A percentile compares a stretch with the other conserved stretches of the same genome.
Conservation (phyloP, 106 monocot genomes). For the Acorus gramineus region DNA sequence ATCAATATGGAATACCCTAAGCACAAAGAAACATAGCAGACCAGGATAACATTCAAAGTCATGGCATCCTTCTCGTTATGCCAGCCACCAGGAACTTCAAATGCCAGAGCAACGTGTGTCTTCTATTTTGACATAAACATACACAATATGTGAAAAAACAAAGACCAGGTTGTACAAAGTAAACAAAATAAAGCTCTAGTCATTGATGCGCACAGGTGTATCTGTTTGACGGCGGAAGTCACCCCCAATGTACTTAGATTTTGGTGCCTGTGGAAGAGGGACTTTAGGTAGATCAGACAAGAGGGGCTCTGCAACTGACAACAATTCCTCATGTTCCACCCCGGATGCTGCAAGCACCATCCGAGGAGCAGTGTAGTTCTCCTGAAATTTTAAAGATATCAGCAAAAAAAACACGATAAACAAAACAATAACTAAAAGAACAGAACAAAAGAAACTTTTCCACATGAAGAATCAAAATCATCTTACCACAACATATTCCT, state of each 20-base stretch:
- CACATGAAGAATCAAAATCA: neutral
- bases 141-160: neutral
- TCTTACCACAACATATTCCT: slow-evolving; percentile 64
- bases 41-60: slow-evolving; percentile 71
- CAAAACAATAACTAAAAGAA: neutral
- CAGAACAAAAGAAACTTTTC: neutral
- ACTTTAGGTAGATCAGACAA: slow-evolving; percentile 52
- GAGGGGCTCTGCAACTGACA: slow-evolving; percentile 58
- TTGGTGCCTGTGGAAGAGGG: slow-evolving; percentile 39
- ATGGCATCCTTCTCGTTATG: slow-evolving; percentile 63
- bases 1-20: no score
- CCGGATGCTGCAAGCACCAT: slow-evolving; percentile 80
- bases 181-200: neutral
- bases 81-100: slow-evolving; percentile 89
- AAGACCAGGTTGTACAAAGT: neutral
- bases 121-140: slow-evolving; percentile 26
- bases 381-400: slow-evolving; percentile 23
- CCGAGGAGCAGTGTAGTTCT: slow-evolving; percentile 61
- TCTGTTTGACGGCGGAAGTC: slow-evolving; percentile 70
- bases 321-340: slow-evolving; percentile 73
- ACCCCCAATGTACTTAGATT: slow-evolving; percentile 64
- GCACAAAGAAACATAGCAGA: neutral
- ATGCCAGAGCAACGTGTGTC: slow-evolving; percentile 65
- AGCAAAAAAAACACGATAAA: neutral
- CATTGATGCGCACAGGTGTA: slow-evolving; percentile 29